These are phyloP conservation scores for Eimeria necatrix DNA, from an alignment of 169 alveolate species.

Conservation along the genomic window DNA sequence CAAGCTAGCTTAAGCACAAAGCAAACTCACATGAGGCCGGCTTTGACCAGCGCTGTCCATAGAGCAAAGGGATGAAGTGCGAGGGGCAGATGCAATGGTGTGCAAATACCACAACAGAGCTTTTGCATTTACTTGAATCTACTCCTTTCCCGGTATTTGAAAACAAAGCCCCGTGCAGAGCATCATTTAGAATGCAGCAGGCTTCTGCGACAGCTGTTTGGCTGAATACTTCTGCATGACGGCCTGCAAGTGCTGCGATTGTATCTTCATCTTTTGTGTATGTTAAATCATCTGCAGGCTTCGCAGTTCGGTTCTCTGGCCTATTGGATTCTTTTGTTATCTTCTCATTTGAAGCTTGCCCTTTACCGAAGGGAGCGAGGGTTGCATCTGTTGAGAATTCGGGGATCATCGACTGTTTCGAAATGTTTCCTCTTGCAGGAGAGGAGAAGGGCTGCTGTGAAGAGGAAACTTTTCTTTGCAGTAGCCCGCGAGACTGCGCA, in stretches of 20 bases:
- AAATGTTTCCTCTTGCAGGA: too few species aligned
- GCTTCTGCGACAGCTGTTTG: conserved; percentile 57
- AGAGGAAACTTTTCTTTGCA: neutral
- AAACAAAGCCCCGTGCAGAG: conserved; percentile 29
- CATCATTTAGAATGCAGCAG: conserved; percentile 28
- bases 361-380: too few species aligned
- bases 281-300: neutral
- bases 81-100: too few species aligned
- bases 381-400: too few species aligned
- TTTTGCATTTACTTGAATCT: neutral
- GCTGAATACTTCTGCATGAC: conserved; percentile 35
- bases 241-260: conserved; percentile 54
- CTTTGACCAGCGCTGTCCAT: too few species aligned
- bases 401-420: too few species aligned
- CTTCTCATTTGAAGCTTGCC: neutral
- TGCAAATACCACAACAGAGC: too few species aligned
- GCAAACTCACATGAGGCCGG: neutral
- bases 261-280: neutral
- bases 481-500: neutral
- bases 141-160: neutral
- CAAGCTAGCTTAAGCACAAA: neutral
- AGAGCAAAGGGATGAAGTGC: too few species aligned
- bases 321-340: neutral
- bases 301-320: neutral
- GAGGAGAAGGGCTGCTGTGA: neutral